Evolutionary conservation across 164 flowering plant species (phyloP).

Genomic region (Umbilicus rupestris): DNA sequence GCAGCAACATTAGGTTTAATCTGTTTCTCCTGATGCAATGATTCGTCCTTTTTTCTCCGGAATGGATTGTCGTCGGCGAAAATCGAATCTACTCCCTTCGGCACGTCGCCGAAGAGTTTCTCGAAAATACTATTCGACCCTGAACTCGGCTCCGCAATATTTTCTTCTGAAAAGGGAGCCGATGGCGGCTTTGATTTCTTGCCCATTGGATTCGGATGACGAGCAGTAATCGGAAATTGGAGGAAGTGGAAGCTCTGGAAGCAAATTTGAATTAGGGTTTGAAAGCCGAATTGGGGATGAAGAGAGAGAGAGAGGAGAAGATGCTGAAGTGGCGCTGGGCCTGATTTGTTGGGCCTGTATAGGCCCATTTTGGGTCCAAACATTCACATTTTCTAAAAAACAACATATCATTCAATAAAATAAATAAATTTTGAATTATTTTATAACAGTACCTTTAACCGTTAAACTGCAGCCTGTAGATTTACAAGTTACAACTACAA

Average conservation of each 20-base stretch:
- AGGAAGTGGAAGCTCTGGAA: not conserved
- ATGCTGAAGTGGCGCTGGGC: not conserved
- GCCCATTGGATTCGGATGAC: constrained; percentile 12
- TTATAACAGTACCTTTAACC: no score
- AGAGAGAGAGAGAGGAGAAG: not conserved
- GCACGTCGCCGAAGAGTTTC: constrained; percentile 42
- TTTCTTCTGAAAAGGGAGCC: not conserved
- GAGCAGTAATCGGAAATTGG: not conserved
- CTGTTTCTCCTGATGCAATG: not conserved
- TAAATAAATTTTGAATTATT: no score
- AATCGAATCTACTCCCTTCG: constrained; percentile 24
- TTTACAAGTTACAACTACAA: not conserved
- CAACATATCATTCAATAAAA: no score
- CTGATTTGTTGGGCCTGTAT: not conserved
- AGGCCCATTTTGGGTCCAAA: not conserved
- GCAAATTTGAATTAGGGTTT: not conserved
- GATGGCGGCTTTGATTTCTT: constrained; percentile 19
- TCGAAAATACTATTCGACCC: constrained; percentile 37
- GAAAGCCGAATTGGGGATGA: not conserved
- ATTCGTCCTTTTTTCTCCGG: constrained; percentile 28
- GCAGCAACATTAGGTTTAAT: constrained; percentile 1
- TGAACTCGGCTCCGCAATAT: not conserved
- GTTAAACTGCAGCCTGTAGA: no score
- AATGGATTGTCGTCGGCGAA: constrained; percentile 56
- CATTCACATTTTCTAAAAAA: no score